Percentiles rank a stretch among this genome's conserved stretches.
Conservation (phyloP, 306 rosid genomes). For the Sesbania bispinosa region DNA sequence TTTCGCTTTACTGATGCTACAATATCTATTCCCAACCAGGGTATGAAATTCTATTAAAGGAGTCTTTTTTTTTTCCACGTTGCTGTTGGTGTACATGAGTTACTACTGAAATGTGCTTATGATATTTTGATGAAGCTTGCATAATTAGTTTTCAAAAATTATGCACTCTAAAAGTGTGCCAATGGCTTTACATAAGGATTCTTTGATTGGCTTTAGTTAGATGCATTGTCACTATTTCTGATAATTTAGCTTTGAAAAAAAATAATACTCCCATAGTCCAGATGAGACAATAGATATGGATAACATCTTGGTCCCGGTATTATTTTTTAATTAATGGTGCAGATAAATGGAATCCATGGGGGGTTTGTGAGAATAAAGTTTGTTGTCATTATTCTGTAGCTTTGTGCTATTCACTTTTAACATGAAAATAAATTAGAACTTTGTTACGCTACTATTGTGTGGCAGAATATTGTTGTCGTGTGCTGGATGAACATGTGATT, state of each 20-base stretch:
- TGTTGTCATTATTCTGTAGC: neutral
- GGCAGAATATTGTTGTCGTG: no score
- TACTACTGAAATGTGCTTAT: neutral
- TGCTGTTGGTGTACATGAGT: neutral
- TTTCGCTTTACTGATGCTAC: conserved; percentile 98
- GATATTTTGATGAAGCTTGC: conserved; percentile 1
- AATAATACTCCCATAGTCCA: neutral
- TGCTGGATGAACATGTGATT: neutral
- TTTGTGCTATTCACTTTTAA: neutral
- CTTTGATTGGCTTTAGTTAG: neutral
- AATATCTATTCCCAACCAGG: conserved; percentile 80
- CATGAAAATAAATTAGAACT: neutral
- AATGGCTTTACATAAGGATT: neutral
- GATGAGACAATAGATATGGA: neutral
- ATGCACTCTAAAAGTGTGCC: neutral
- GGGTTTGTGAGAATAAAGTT: neutral
- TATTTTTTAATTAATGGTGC: neutral
- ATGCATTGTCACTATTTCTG: neutral
- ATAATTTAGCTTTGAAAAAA: neutral
- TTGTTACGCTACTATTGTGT: neutral
- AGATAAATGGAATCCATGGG: neutral
- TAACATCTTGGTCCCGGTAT: neutral
- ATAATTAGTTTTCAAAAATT: neutral
- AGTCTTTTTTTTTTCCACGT: no score
- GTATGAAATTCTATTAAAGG: conserved; percentile 41